phyloP scores from a whole-genome alignment of 2,329 filamentous ascomycete species.

The Ilyonectria mors-panacis region DNA sequence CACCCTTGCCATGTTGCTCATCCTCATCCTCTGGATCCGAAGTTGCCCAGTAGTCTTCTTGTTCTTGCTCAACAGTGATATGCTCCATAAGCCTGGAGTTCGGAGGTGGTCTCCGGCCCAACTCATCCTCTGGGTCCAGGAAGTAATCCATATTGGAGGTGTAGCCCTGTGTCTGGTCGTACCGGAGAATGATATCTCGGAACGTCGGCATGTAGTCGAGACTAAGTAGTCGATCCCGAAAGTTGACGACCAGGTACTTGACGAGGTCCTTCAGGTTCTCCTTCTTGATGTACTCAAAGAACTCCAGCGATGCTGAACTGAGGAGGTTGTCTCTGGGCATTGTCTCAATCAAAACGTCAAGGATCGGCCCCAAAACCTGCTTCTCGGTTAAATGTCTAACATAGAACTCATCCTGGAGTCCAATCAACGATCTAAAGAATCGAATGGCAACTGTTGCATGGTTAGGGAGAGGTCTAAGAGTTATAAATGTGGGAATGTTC shows the following conservation, averaged over 20 bases:
- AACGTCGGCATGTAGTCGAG: constrained; percentile 92
- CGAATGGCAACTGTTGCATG: constrained; percentile 82
- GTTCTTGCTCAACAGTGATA: constrained; percentile 78
- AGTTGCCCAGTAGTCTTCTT: constrained; percentile 95
- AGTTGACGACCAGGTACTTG: constrained; percentile 86
- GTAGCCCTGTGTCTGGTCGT: constrained; percentile 83
- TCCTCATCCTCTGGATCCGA: constrained; percentile 89
- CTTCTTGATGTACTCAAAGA: constrained; percentile 91
- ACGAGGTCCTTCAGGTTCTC: constrained; percentile 87
- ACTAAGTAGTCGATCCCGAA: constrained; percentile 80
- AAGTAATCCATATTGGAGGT: constrained; percentile 78
- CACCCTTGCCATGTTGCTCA: constrained; percentile 56
- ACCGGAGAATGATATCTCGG: constrained; percentile 79
- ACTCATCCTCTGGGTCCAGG: constrained; percentile 77
- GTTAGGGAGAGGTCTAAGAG: constrained; percentile 43
- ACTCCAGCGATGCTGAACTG: constrained; percentile 92
- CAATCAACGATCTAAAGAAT: constrained; percentile 90
- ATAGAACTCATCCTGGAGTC: constrained; percentile 92
- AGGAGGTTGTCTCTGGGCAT: constrained; percentile 94
- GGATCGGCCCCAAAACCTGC: constrained; percentile 84
- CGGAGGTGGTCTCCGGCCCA: constrained; percentile 59
- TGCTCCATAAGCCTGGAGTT: constrained; percentile 80
- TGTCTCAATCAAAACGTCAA: constrained; percentile 86
- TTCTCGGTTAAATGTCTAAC: constrained; percentile 87
- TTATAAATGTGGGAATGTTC: constrained; percentile 47